Evolutionary conservation across 495 filamentous ascomycete genomes (phyloP).

Genomic region (Penicillium lividum): DNA sequence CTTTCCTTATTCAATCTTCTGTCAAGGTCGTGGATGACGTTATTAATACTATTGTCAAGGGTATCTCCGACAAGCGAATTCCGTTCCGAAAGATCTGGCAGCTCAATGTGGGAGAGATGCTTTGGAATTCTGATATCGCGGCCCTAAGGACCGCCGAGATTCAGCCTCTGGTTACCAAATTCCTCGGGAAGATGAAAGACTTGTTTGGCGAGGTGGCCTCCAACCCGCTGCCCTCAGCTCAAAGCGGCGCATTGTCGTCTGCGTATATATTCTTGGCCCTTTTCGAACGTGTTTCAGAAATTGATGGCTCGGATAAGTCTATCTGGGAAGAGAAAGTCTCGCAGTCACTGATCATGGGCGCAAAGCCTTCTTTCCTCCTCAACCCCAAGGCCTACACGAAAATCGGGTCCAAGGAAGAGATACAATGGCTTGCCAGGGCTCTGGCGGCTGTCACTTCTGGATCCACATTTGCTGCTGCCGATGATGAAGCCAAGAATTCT

Average conservation of each 20-base stretch:
- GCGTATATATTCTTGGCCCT: constrained; percentile 75
- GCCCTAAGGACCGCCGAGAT: constrained; percentile 46
- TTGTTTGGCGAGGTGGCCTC: constrained; percentile 71
- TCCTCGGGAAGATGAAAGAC: constrained; percentile 67
- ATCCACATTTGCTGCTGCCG: constrained; percentile 32
- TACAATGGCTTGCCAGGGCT: constrained; percentile 72
- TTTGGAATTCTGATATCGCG: constrained; percentile 58
- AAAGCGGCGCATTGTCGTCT: constrained; percentile 71
- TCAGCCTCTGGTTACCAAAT: constrained; percentile 44
- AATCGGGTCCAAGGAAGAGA: constrained; percentile 67
- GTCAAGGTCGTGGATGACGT: constrained; percentile 61
- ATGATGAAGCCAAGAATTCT: constrained; percentile 45
- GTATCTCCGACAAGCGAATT: constrained; percentile 78
- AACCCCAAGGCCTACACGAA: constrained; percentile 84
- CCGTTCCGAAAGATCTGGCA: constrained; percentile 81
- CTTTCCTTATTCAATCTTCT: constrained; percentile 57
- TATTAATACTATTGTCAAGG: constrained; percentile 73
- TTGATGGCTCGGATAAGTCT: constrained; percentile 34
- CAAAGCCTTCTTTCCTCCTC: constrained; percentile 83
- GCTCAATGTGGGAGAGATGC: constrained; percentile 67
- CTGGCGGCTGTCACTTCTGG: constrained; percentile 60
- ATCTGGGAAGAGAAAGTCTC: constrained; percentile 55
- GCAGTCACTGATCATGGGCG: constrained; percentile 61
- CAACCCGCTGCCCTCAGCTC: constrained; percentile 74
- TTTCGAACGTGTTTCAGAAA: constrained; percentile 32